phyloP scores from a whole-genome alignment of 208 protist species.

The Naegleria lovaniensis region DNA sequence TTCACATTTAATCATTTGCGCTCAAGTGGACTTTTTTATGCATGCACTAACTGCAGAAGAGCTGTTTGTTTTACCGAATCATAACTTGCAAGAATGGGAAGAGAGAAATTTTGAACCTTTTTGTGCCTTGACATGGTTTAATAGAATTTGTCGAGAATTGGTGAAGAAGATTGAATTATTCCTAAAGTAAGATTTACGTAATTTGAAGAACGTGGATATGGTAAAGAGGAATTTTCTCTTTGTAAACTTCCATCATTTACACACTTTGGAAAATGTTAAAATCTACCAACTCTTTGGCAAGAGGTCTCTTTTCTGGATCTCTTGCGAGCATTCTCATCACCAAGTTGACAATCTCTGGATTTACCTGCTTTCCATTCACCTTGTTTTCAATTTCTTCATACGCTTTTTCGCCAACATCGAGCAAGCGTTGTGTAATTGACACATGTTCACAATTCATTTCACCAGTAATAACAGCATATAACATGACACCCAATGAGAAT shows the following conservation, averaged over 20 bases:
- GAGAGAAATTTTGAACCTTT: not conserved
- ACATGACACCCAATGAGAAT: not conserved
- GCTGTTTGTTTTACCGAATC: not conserved
- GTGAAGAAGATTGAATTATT: not conserved
- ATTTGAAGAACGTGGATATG: too few relatives aligned
- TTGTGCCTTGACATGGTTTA: not conserved
- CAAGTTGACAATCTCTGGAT: not conserved
- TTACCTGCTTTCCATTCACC: not conserved
- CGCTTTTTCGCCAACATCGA: not conserved
- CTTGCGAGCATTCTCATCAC: not conserved
- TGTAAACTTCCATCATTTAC: too few relatives aligned
- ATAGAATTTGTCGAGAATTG: not conserved
- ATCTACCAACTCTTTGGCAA: not conserved
- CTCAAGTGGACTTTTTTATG: not conserved
- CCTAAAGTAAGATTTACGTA: too few relatives aligned
- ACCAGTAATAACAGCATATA: not conserved
- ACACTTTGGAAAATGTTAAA: not conserved
- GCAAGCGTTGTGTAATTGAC: not conserved
- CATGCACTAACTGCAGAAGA: not conserved
- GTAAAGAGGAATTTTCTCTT: too few relatives aligned
- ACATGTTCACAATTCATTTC: not conserved
- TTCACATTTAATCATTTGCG: not conserved
- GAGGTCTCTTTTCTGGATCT: not conserved
- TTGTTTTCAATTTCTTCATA: not conserved
- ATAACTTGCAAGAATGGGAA: not conserved